phyloP scores from a whole-genome alignment of 2,329 filamentous ascomycete species.

The Chaetomiaceae sp. region DNA sequence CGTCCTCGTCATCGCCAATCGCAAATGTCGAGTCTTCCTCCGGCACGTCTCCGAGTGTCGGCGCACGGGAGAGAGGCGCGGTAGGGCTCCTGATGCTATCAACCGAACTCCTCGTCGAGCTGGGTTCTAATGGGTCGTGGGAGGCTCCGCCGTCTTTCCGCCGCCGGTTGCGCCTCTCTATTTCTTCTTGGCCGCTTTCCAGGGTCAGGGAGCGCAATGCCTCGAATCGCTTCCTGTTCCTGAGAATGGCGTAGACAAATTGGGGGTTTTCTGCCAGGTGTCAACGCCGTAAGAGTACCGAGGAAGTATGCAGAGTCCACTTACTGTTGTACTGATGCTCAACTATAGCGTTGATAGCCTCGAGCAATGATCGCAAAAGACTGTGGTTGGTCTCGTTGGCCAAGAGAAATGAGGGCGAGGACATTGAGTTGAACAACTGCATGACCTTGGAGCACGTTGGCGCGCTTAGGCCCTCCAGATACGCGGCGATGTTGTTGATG shows the following conservation, averaged over 20 bases:
- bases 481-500: constrained; percentile 86
- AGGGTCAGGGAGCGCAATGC: constrained; percentile 81
- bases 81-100: constrained; percentile 63
- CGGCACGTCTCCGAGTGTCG: constrained; percentile 60
- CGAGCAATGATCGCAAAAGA: constrained; percentile 73
- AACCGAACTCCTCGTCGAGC: constrained; percentile 54
- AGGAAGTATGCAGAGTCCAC: too few relatives aligned
- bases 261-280: constrained; percentile 62
- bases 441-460: constrained; percentile 74
- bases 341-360: constrained; percentile 82
- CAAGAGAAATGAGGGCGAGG: constrained; percentile 82
- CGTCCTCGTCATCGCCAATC: constrained; percentile 73
- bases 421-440: constrained; percentile 87
- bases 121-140: constrained; percentile 43
- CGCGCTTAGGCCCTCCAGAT: constrained; percentile 69
- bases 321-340: constrained; percentile 79
- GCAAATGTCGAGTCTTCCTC: constrained; percentile 78
- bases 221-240: constrained; percentile 77
- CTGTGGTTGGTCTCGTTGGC: constrained; percentile 87
- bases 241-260: constrained; percentile 71
- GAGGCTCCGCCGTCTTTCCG: constrained; percentile 56
- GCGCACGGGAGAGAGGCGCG: constrained; percentile 44
- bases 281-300: constrained; percentile 7
- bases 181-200: constrained; percentile 85
- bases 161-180: constrained; percentile 69